phyloP scores from a whole-genome alignment of 2,329 filamentous ascomycete genomes.

The Fusarium burgessii region DNA sequence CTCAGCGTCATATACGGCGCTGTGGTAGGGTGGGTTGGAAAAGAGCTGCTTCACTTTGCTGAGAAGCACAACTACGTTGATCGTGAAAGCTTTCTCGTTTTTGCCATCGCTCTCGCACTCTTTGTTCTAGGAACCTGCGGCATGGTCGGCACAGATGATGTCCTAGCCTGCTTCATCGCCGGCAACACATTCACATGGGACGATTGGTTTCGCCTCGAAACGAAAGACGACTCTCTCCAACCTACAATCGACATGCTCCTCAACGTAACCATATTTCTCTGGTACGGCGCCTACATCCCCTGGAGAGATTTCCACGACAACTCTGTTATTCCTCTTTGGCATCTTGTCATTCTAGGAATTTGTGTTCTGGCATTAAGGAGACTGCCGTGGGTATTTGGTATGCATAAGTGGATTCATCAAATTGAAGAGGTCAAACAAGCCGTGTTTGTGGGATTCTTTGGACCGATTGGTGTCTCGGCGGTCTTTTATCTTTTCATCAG shows the following conservation, averaged over 20 bases:
- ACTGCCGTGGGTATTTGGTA: slow-evolving; percentile 78
- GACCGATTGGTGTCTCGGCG: slow-evolving; percentile 89
- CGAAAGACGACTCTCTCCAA: slow-evolving; percentile 90
- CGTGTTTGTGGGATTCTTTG: slow-evolving; percentile 91
- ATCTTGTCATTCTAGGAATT: slow-evolving; percentile 79
- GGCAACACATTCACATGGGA: slow-evolving; percentile 94
- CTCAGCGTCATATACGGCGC: slow-evolving; percentile 83
- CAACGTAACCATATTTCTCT: slow-evolving; percentile 89
- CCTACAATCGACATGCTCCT: slow-evolving; percentile 95
- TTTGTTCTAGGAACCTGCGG: slow-evolving; percentile 91
- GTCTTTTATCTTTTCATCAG: slow-evolving; percentile 90
- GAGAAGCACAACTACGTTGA: slow-evolving; percentile 86
- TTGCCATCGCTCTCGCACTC: slow-evolving; percentile 84
- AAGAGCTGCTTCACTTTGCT: slow-evolving; percentile 85
- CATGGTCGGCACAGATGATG: slow-evolving; percentile 88
- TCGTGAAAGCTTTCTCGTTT: slow-evolving; percentile 87
- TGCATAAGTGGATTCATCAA: slow-evolving; percentile 82
- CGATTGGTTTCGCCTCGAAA: slow-evolving; percentile 93
- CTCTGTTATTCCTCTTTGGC: slow-evolving; percentile 76
- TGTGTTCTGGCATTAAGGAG: slow-evolving; percentile 82
- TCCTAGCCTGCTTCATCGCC: slow-evolving; percentile 91
- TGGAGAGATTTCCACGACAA: slow-evolving; percentile 79
- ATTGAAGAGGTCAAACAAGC: slow-evolving; percentile 81
- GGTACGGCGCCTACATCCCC: slow-evolving; percentile 88
- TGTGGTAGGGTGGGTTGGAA: slow-evolving; percentile 82